Conservation (phyloP, 2,329 filamentous ascomycete genomes). For the Calonectria pseudoreteaudii region DNA sequence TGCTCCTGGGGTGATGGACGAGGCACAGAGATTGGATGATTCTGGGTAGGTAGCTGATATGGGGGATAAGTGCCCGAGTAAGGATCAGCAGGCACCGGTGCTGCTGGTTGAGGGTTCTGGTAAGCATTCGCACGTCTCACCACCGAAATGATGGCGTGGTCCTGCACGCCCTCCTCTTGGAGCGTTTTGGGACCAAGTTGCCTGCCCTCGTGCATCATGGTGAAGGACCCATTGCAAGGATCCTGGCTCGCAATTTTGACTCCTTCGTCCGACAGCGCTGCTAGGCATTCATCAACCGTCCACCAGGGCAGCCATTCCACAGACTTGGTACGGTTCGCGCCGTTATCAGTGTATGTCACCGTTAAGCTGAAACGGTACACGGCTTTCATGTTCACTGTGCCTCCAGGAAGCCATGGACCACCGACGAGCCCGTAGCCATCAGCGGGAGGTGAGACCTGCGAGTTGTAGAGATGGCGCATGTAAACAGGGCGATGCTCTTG, state of each 20-base stretch:
- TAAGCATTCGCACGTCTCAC: background rate
- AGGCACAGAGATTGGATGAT: no score
- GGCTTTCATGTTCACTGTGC: background rate
- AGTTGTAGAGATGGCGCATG: constrained; percentile 6
- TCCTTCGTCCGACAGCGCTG: background rate
- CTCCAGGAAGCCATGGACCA: background rate
- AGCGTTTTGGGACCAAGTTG: background rate
- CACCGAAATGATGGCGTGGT: background rate
- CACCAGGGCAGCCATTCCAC: constrained; percentile 15
- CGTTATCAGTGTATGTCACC: background rate
- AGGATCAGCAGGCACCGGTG: background rate
- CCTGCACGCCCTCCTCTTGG: background rate
- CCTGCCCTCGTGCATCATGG: background rate
- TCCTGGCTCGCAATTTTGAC: background rate
- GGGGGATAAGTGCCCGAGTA: background rate
- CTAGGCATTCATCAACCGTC: background rate
- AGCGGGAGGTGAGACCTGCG: background rate
- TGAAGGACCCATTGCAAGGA: background rate
- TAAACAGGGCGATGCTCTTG: background rate
- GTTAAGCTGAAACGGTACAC: background rate
- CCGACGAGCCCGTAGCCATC: background rate
- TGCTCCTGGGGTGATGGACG: background rate
- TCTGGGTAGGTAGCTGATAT: background rate
- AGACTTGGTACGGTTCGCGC: background rate
- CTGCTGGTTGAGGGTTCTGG: background rate